Evolutionary conservation across 2,329 filamentous ascomycete genomes (phyloP), one percentile per base, ranked within the genome.

Genomic region (Arachnomyces sp.): DNA sequence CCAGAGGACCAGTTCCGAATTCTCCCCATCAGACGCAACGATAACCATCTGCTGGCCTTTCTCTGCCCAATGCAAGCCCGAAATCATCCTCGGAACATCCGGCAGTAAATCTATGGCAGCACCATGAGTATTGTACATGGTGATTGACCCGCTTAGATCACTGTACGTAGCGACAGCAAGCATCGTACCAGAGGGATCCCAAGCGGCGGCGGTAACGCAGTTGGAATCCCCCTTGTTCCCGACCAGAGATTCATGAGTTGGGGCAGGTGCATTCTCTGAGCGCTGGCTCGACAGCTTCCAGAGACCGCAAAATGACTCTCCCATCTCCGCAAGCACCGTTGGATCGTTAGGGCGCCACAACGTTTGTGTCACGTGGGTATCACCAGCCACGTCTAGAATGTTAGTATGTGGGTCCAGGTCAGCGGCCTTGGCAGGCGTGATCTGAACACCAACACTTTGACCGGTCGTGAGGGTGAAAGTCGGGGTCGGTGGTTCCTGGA

Each of bases 101-200:
- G 68, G 66, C 8, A 72, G 51, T n/a, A 66, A 47, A 43, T 71
- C 68, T 11, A 68, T 53, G 5, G 60, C 61, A 25, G 63, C 59
- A 17, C 68, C 68, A 21, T 63, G 53, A 11, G 61, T 55, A 32
- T 69, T 61, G 47, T 63, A 72, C 54, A 67, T 66, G 43, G 59
- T 59, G 42, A 72, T 62, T 11, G 65, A 58, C 12, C 66, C 66
- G 28, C 61, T 56, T 46, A 61, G 54, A 36, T 68, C 60, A 38
- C 58, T 60, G 42, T 63, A 68, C 15, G 67, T 69, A 12, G 69
- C 68, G 13, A 72, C 62, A 16, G 68, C 69, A 35, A 72, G 50
- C 43, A 66, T 61, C 28, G 60, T 55, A 15, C 69, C 69, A 12
- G 55, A 49, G 1, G 63, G 61, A 47, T 69, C 60, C 69, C 69